phyloP scores from a whole-genome alignment of 208 protist genomes.

The Tritrichomonas musculus region DNA sequence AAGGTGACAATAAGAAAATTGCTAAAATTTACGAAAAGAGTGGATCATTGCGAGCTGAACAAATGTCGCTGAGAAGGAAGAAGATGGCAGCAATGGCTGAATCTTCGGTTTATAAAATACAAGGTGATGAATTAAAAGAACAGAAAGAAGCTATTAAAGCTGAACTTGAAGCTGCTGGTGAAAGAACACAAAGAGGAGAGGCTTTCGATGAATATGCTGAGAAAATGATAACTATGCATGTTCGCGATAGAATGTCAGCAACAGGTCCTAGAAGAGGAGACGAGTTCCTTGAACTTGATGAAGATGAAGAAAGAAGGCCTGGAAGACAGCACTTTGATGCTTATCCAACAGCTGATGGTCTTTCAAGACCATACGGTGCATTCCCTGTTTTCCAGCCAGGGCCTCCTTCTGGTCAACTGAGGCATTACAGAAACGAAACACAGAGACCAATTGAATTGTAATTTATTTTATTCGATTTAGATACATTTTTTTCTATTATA shows the following conservation, averaged over 20 bases:
- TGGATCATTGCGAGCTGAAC: not conserved
- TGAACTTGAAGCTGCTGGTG: not conserved
- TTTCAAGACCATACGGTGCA: constrained; percentile 1
- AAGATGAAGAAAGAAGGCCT: not conserved
- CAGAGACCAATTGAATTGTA: constrained; percentile 17
- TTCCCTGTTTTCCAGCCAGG: not conserved
- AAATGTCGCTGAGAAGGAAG: not conserved
- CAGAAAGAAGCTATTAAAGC: not conserved
- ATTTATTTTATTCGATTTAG: no score
- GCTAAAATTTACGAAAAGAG: not conserved
- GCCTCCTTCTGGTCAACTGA: not conserved
- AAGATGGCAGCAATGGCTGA: constrained; percentile 19
- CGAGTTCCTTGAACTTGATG: not conserved
- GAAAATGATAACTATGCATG: constrained; percentile 3
- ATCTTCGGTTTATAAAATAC: not conserved
- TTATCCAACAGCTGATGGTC: constrained; percentile 6
- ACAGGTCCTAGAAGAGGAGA: not conserved
- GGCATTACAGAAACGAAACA: constrained; percentile 7
- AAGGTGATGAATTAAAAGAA: not conserved
- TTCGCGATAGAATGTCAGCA: not conserved
- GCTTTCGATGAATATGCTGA: constrained; percentile 20
- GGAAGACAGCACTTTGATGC: not conserved
- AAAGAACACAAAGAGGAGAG: constrained; percentile 5
- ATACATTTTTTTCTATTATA: no score
- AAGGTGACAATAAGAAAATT: not conserved